phyloP scores from a whole-genome alignment of 1,284 basidiomycete species.

The Marasmius fiardii region DNA sequence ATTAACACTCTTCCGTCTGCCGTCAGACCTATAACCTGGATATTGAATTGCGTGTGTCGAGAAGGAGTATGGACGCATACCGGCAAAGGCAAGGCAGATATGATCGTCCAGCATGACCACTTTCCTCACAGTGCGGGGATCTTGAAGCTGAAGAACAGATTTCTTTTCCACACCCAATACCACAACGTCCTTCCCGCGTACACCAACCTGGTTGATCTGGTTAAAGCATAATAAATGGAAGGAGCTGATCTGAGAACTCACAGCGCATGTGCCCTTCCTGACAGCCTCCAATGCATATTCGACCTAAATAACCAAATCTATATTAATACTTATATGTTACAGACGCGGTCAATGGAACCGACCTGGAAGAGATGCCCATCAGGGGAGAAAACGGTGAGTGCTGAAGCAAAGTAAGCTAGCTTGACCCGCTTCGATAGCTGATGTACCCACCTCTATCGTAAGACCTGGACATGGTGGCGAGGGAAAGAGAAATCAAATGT shows the following conservation, averaged over 20 bases:
- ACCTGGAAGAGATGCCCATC: slow-evolving; percentile 95
- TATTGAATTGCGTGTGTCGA: slow-evolving; percentile 7
- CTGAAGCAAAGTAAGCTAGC: slow-evolving; percentile 33
- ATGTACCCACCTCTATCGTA: slow-evolving; percentile 68
- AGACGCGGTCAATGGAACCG: slow-evolving; percentile 23
- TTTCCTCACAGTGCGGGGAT: slow-evolving; percentile 96
- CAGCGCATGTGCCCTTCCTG: slow-evolving; percentile 95
- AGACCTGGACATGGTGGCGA: slow-evolving; percentile 61
- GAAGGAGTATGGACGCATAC: slow-evolving; percentile 41
- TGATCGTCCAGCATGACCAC: slow-evolving; percentile 99
- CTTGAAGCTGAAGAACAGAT: slow-evolving; percentile 95
- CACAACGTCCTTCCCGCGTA: slow-evolving; percentile 92
- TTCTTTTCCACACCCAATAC: slow-evolving; percentile 99
- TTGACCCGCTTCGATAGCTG: neutral
- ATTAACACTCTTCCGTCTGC: slow-evolving; percentile 98
- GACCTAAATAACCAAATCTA: slow-evolving; percentile 61
- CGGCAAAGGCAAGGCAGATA: slow-evolving; percentile 95
- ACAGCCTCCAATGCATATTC: slow-evolving; percentile 99
- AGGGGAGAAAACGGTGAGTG: slow-evolving; percentile 92
- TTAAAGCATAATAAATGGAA: neutral
- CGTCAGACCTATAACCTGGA: slow-evolving; percentile 72
- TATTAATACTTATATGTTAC: slow-evolving; percentile 16
- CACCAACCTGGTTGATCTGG: slow-evolving; percentile 71
- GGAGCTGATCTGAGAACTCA: slow-evolving; percentile 35
- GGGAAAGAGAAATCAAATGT: slow-evolving; percentile 5